Conservation (phyloP, 1,284 basidiomycete genomes). For the Fomes fomentarius region DNA sequence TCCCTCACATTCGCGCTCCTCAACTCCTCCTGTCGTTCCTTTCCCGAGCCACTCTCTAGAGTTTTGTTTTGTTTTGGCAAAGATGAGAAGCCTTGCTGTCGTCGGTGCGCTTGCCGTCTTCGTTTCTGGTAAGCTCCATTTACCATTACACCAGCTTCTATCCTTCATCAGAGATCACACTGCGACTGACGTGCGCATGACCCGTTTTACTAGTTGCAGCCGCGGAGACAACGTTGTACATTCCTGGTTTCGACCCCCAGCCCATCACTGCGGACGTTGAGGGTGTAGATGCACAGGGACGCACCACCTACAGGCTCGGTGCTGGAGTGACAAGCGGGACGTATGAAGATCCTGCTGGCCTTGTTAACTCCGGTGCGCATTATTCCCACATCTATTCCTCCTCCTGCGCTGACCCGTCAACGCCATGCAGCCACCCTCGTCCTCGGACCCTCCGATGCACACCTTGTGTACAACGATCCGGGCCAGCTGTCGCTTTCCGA, state of each 20-base stretch:
- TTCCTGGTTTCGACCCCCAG: constrained; percentile 50
- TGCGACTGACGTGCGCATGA: background rate
- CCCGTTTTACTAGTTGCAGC: constrained; percentile 16
- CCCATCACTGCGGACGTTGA: constrained; percentile 43
- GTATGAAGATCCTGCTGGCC: constrained; percentile 32
- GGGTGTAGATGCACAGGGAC: constrained; percentile 43
- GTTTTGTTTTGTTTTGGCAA: background rate
- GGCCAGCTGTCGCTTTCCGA: constrained; percentile 25
- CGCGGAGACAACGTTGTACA: constrained; percentile 41
- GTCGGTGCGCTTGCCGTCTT: background rate
- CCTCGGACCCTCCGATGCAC: constrained; percentile 29
- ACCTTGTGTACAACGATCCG: constrained; percentile 27
- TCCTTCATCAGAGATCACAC: too few species aligned
- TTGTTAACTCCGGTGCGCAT: constrained; percentile 42
- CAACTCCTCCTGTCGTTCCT: background rate
- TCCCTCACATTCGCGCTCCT: background rate
- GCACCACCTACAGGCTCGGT: constrained; percentile 45
- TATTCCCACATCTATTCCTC: background rate
- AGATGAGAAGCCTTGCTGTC: background rate
- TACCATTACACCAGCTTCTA: too few species aligned
- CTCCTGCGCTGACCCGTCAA: background rate
- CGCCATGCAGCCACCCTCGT: constrained; percentile 31
- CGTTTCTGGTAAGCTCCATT: background rate
- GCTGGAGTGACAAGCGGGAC: constrained; percentile 41
- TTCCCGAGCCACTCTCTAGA: background rate